phyloP scores from a whole-genome alignment of 2,329 filamentous ascomycete genomes.

The Fusarium mexicanum region DNA sequence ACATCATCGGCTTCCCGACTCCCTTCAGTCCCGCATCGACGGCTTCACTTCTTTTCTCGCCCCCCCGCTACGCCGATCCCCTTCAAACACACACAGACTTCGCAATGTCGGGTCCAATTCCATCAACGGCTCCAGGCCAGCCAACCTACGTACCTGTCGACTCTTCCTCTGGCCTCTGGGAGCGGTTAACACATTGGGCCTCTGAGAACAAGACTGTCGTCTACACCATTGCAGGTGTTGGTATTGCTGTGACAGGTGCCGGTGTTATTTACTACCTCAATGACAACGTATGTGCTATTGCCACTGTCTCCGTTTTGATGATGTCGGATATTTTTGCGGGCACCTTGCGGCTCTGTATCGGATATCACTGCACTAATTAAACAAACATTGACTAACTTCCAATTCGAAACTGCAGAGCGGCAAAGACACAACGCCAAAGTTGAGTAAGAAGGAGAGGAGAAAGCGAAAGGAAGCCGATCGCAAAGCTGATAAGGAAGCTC shows the following conservation, averaged over 20 bases:
- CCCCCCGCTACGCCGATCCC: slow-evolving; percentile 27
- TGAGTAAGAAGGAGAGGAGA: slow-evolving; percentile 88
- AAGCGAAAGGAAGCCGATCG: slow-evolving; percentile 84
- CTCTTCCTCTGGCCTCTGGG: slow-evolving; percentile 79
- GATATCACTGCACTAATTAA: slow-evolving; percentile 6
- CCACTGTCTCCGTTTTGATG: not conserved
- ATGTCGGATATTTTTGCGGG: slow-evolving; percentile 2
- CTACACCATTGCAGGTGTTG: slow-evolving; percentile 95
- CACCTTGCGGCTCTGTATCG: slow-evolving; percentile 21
- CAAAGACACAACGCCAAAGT: slow-evolving; percentile 69
- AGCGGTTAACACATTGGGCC: slow-evolving; percentile 89
- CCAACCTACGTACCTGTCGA: slow-evolving; percentile 60
- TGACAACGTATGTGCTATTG: slow-evolving; percentile 59
- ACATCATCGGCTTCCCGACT: slow-evolving; percentile 47
- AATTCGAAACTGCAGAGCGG: slow-evolving; percentile 50
- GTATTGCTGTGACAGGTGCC: slow-evolving; percentile 88
- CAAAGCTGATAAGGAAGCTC: slow-evolving; percentile 59
- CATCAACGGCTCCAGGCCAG: slow-evolving; percentile 58
- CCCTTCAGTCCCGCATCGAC: slow-evolving; percentile 39
- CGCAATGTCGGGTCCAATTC: slow-evolving; percentile 58
- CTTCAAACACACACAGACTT: slow-evolving; percentile 39
- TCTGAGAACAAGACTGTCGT: slow-evolving; percentile 95
- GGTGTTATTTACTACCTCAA: slow-evolving; percentile 91
- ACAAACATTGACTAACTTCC: slow-evolving; percentile 24
- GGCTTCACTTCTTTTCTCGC: slow-evolving; percentile 40